Base-by-base conservation (phyloP, 345 rosid genomes). In the Salix arbutifolia region DNA sequence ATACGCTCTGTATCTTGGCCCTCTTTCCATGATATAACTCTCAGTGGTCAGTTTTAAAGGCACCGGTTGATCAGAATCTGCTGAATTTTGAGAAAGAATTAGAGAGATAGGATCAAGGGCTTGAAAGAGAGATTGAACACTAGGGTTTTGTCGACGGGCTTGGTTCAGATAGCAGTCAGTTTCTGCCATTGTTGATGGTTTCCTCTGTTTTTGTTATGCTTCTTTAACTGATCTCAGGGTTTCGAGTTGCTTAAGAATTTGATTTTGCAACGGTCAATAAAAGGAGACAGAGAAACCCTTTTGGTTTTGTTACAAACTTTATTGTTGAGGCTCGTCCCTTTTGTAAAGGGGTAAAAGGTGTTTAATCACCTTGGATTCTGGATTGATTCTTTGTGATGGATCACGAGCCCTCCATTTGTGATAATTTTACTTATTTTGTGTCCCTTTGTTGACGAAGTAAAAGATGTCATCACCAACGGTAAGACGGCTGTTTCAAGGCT, bases 1-100 rank as follows among this genome's bases (percentile, higher is more conserved):
- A 80, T 95, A 95, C 18, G 89, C 96, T 21, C 79, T 38, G 75
- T 95, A 95, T 66, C 90, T 86, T 4, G 97, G 93, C 23, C 99
- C 99, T 84, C 99, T 88, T 82, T 89, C 96, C 89, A 91, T 79
- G 80, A 64, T 53, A 65, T 71, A 86, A 70, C 75, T 62, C 73
- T 88, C 87, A 1, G 90, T 78, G 67, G 87, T 73, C 77, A 91
- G 88, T 77, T 78, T 87, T 37, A 87, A 83, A 58, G 90, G 84
- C 58, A 86, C 71, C 8, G 87, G 92, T 3, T 79, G 74, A 70
- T 76, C 48, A 35, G 89, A 79, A 58, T 76, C 68, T 31, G 77
- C 74, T 8, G 89, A 73, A 60, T 85, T 85, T 21, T 90, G 92
- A n/a, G 93, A 89, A 58, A 89, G 89, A 18, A 94, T 78, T 2